Percentiles rank a stretch among this genome's conserved stretches.
Evolutionary conservation across 2,329 filamentous ascomycete genomes (phyloP).

Genomic region (Aaosphaeria pasadenensis): DNA sequence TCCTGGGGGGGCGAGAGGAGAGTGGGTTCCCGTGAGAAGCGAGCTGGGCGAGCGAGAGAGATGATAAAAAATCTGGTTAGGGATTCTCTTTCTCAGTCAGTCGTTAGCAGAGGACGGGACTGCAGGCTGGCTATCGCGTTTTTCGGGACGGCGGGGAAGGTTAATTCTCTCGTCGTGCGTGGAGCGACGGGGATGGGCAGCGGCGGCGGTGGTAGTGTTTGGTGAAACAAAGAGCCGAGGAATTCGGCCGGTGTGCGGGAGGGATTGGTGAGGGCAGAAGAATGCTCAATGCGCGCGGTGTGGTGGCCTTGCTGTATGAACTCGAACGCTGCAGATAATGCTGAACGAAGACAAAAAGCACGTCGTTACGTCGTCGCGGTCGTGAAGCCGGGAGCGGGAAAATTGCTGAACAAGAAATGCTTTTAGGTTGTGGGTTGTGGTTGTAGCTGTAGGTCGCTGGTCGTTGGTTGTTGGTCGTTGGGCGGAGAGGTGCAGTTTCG

Average conservation of each 20-base stretch:
- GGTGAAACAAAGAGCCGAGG: slow-evolving; percentile 14
- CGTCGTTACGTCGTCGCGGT: slow-evolving; percentile 41
- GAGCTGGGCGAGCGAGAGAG: neutral
- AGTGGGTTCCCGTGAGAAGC: neutral
- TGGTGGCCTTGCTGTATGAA: slow-evolving; percentile 11
- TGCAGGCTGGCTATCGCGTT: no score
- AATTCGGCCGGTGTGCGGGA: slow-evolving; percentile 10
- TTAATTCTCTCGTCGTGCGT: no score
- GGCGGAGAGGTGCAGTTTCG: slow-evolving; percentile 3
- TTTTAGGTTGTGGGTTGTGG: slow-evolving; percentile 16
- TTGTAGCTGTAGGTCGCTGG: no score
- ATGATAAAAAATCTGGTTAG: neutral
- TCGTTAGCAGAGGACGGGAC: no score
- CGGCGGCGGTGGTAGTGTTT: slow-evolving; percentile 15
- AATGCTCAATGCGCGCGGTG: slow-evolving; percentile 12
- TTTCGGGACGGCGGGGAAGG: no score
- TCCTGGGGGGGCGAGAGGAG: neutral
- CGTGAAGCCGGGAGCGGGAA: slow-evolving; percentile 26
- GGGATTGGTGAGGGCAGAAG: slow-evolving; percentile 3
- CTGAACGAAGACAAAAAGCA: slow-evolving; percentile 34
- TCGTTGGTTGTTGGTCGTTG: no score
- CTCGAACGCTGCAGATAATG: slow-evolving; percentile 40
- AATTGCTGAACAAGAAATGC: slow-evolving; percentile 16
- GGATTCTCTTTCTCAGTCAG: no score
- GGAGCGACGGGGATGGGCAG: slow-evolving; percentile 8